Base-by-base conservation (phyloP, 768 basidiomycete species). In the Exsudoporus frostii region DNA sequence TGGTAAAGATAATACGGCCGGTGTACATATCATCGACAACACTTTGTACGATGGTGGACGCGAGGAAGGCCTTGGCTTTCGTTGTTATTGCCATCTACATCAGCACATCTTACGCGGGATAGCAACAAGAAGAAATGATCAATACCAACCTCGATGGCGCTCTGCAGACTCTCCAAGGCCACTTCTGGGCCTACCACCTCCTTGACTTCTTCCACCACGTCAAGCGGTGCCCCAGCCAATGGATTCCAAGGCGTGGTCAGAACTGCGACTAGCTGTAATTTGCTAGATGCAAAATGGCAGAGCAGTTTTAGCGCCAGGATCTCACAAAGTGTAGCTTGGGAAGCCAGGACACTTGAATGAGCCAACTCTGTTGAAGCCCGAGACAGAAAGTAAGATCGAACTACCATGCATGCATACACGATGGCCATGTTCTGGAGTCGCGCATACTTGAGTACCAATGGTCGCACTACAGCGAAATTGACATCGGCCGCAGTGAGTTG, bases 271-370 rank as follows among this genome's bases (percentile, higher is more conserved):
- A 94, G 77, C 51, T 88, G 82, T n/a, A 93, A 79, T 64, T 88
- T 80, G 60, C 84, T 82, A 5, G 79, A 79, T 1, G 89, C 85
- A 63, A 90, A 94, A 30, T 79, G 78, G 20, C 79, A 82, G 11
- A 94, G 76, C 22, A 95, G 80, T 64, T 97, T 97, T 75, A 92
- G 84, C 9, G 95, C 92, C 19, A 97, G 70, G 15, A 97, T 81
- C 66, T 97, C 92, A 70, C 92, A 95, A 10, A 95, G 77, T 29
- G 78, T 84, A 5, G 92, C 94, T 37, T 88, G 76, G 10, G 83
- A 73, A 48, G 75, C 69, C 75, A 89, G 86, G 50, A 97, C 77
- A 15, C 79, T 82, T 9, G 90, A 80, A 71, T 86, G 86, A 14
- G 90, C 90, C 42, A 97, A 76, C 60, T 94, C 85, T 3, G 77